Conservation (phyloP, 2,329 filamentous ascomycete genomes). For the Madurella mycetomatis region DNA sequence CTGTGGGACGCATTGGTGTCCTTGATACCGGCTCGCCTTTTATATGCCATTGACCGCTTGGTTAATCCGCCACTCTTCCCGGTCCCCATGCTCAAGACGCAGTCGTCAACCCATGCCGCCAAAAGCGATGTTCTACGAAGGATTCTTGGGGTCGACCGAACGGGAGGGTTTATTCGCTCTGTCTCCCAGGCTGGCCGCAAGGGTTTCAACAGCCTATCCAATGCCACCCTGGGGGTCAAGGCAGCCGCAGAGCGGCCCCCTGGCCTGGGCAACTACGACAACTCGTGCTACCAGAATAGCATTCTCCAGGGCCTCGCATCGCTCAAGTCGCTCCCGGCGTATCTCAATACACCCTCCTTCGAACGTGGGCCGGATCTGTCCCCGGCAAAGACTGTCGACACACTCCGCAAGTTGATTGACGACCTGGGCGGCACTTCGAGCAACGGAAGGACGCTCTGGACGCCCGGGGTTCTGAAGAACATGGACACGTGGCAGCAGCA, state of each 20-base stretch:
- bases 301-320: slow-evolving; percentile 82
- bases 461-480: slow-evolving; percentile 73
- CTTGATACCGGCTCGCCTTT: slow-evolving; percentile 50
- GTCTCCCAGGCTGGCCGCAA: slow-evolving; percentile 56
- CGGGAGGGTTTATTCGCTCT: slow-evolving; percentile 50
- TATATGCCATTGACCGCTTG: slow-evolving; percentile 55
- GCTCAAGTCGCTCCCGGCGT: slow-evolving; percentile 63
- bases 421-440: slow-evolving; percentile 66
- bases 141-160: slow-evolving; percentile 55
- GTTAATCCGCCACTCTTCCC: slow-evolving; percentile 45
- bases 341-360: slow-evolving; percentile 50
- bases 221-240: slow-evolving; percentile 36
- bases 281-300: slow-evolving; percentile 97
- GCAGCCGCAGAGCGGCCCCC: slow-evolving; percentile 42
- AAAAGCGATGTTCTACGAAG: slow-evolving; percentile 64
- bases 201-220: slow-evolving; percentile 50
- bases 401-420: slow-evolving; percentile 61
- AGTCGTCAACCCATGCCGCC: slow-evolving; percentile 42
- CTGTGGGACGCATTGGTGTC: slow-evolving; percentile 60
- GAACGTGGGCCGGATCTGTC: slow-evolving; percentile 27
- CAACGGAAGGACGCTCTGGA: slow-evolving; percentile 76
- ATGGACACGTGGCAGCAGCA: slow-evolving; percentile 97
- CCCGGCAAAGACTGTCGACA: slow-evolving; percentile 36
- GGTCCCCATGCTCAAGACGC: slow-evolving; percentile 33
- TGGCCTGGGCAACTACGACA: slow-evolving; percentile 86